phyloP scores from a whole-genome alignment of 2,329 filamentous ascomycete genomes.

The Pseudohalonectria lignicola region DNA sequence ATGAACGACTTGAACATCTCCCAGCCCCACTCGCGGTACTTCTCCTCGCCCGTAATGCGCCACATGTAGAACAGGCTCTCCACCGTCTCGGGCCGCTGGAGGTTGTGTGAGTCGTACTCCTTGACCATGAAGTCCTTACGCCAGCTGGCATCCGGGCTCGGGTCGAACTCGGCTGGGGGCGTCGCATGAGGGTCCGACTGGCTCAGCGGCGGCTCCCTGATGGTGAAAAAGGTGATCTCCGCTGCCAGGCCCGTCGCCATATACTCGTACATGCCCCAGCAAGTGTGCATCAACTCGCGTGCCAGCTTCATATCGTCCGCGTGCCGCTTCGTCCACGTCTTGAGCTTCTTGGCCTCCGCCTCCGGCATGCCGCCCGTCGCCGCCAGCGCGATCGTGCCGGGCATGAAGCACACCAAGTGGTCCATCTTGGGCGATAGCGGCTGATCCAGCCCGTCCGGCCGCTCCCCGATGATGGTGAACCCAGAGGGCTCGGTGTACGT shows the following conservation, averaged over 20 bases:
- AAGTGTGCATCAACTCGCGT: constrained; percentile 87
- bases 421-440: constrained; percentile 85
- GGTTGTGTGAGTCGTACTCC: constrained; percentile 75
- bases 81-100: constrained; percentile 93
- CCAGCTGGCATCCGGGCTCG: constrained; percentile 49
- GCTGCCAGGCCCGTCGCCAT: constrained; percentile 86
- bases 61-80: constrained; percentile 98
- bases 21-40: constrained; percentile 96
- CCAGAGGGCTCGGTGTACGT: constrained; percentile 74
- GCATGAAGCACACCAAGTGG: constrained; percentile 94
- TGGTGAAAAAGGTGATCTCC: constrained; percentile 86
- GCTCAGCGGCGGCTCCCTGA: constrained; percentile 56
- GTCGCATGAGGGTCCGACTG: constrained; percentile 41
- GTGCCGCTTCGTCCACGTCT: constrained; percentile 65
- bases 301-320: constrained; percentile 83
- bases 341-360: constrained; percentile 59
- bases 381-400: constrained; percentile 84
- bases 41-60: constrained; percentile 83
- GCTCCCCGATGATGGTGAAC: constrained; percentile 84
- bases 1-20: constrained; percentile 93
- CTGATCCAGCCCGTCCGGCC: constrained; percentile 59
- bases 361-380: constrained; percentile 72
- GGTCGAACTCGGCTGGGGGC: constrained; percentile 38
- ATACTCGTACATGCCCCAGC: constrained; percentile 93
- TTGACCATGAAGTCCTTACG: constrained; percentile 72